Base-by-base conservation (phyloP, 2,329 filamentous ascomycete genomes). In the Tolypocladium tundrense region DNA sequence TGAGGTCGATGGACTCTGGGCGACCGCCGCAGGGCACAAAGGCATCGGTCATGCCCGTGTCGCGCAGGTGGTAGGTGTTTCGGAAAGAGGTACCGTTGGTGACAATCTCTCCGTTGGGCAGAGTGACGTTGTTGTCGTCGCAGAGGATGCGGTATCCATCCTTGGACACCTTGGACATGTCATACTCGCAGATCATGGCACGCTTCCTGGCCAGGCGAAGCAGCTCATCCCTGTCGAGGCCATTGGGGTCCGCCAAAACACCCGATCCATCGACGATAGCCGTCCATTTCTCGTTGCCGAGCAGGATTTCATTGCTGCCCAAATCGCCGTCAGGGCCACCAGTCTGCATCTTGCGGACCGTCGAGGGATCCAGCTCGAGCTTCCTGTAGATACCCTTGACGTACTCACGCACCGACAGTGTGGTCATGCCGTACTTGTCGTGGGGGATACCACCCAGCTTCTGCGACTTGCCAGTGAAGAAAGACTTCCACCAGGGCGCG, bases 401-500 rank as follows among this genome's bases (percentile, higher is more conserved):
- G 67, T 95, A 99, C 75, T 99, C 91, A 52, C 94, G 91, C 54
- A 99, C 93, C 7, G 92, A 97, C 58, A 97, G 77, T 0, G 94
- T 97, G 1, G 94, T 99, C 94, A 99, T 99, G 67, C 94, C 94
- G 69, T 99, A 99, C 45, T 80, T 77, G 72, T 99, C 94, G 74
- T 99, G 94, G 42, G 94, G 94, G 65, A 99, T 99, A 70, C 94
- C 94, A 62, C 94, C 94, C 16, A 99, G 83, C 74, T 89, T 94
- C 56, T 91, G 94, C 65, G 91, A 96, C 82, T 99, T 99, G 69
- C 94, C 94, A 2, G 94, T 99, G 81, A 99, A 99, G 84, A 99
- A 99, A 0, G 94, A 99, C 81, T 99, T 99, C 94, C 94, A 99
- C 91, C 93, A 99, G 35, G 91, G 91, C 5, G 94, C 94, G 52